Evolutionary conservation across 73 alveolate species (phyloP), one percentile per base, ranked within the genome.

Genomic region (Symbiodinium natans): DNA sequence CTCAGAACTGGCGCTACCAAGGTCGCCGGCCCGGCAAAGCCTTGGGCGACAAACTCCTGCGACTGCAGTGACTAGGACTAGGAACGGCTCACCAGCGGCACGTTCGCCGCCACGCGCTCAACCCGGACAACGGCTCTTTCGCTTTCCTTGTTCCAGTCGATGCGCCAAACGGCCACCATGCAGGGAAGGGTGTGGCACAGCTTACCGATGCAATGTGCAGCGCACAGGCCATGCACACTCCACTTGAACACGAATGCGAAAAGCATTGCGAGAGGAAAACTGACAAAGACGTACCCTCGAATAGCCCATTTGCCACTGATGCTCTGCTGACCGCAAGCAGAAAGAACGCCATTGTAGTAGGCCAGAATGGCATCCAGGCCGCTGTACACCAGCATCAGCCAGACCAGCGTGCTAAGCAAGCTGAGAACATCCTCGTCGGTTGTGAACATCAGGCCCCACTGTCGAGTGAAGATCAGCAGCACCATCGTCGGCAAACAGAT

Each of bases 101-200:
- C 33, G 13, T 83, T 63, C 25, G 48, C 59, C 36, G 89, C 46
- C 27, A 90, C 97, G 46, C 80, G 97, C 40, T 90, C 88, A 54
- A 90, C 97, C 13, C 97, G 97, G 34, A 71, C 88, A 39, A 73
- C 54, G 48, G 97, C 97, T 21, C 88, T 63, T 21, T 41, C 80
- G 77, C 89, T 73, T n/a, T 90, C 97, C 48, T 33, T 27, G 36
- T 90, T 85, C 97, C 97, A 90, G 89, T 90, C 97, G 97, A 90
- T 90, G 39, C 75, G 77, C 97, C 88, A 71, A 38, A 90, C 80
- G 3, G 97, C 97, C 21, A 68, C 46, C 88, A 68, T 41, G 88
- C 97, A 90, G 38, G 97, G 97, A 40, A 90, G 48, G 75, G 80
- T 85, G 40, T 90, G 97, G 88, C 86, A 68, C n/a, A 89, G 33